phyloP scores from a whole-genome alignment of 768 basidiomycete species.

The Collybia sordida region DNA sequence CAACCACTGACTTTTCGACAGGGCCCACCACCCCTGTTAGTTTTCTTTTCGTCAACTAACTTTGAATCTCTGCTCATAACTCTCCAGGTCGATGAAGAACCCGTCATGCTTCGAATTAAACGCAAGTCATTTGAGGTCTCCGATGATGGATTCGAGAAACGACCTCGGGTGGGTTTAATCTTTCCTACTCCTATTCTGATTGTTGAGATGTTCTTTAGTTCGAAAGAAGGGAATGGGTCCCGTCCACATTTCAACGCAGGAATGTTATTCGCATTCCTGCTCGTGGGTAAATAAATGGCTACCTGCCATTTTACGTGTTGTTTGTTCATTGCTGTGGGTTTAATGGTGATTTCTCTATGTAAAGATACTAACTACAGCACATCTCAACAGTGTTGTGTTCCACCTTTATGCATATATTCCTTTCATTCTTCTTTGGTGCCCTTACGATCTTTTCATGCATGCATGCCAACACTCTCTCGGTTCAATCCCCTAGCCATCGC shows the following conservation, averaged over 20 bases:
- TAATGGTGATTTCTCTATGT: neutral
- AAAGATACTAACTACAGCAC: neutral
- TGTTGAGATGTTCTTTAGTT: constrained; percentile 9
- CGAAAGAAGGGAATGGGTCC: constrained; percentile 14
- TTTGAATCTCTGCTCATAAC: neutral
- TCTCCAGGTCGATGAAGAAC: constrained; percentile 6
- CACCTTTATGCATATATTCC: too few species aligned
- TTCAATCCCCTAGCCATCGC: too few species aligned
- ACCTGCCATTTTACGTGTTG: neutral
- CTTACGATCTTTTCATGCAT: constrained; percentile 5
- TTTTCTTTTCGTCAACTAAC: constrained; percentile 1
- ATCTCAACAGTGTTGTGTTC: neutral
- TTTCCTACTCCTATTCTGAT: neutral
- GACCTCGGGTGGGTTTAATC: constrained; percentile 31
- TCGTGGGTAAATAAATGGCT: constrained; percentile 5
- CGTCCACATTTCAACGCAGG: constrained; percentile 4
- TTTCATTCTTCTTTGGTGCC: too few species aligned
- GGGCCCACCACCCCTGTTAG: constrained; percentile 31
- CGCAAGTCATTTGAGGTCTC: constrained; percentile 32
- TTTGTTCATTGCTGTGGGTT: constrained; percentile 6
- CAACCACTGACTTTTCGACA: constrained; percentile 14
- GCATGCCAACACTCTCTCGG: constrained; percentile 6
- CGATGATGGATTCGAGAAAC: constrained; percentile 29
- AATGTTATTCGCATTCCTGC: constrained; percentile 15
- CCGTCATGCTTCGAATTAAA: constrained; percentile 31